Percentiles rank a stretch among this genome's conserved stretches.
phyloP scores from a whole-genome alignment of 345 rosid genomes.

The Stellera chamaejasme region DNA sequence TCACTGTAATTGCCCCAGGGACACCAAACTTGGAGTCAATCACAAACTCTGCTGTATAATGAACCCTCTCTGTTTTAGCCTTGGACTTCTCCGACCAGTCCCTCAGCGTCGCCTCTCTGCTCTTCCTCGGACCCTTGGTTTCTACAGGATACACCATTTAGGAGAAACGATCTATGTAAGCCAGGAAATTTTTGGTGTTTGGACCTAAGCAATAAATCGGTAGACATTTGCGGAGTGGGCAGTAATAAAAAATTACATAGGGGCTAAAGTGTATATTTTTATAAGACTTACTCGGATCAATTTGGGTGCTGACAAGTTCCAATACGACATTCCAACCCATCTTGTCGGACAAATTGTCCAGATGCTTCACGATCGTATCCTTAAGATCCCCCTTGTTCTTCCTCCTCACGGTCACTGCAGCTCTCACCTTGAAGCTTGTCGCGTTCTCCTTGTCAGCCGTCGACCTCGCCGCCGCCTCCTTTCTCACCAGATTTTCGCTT shows the following conservation, averaged over 20 bases:
- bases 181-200: background rate
- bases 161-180: background rate
- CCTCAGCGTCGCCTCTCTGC: constrained; percentile 55
- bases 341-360: constrained; percentile 65
- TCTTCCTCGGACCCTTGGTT: constrained; percentile 75
- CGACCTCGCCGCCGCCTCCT: constrained; percentile 20
- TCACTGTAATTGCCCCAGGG: constrained; percentile 84
- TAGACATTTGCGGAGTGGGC: background rate
- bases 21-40: constrained; percentile 67
- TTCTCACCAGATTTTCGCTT: constrained; percentile 59
- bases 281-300: constrained; percentile 75
- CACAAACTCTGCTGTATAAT: constrained; percentile 73
- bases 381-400: constrained; percentile 77
- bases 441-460: constrained; percentile 20
- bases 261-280: background rate
- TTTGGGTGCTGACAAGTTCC: constrained; percentile 71
- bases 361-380: constrained; percentile 60
- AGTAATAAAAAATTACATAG: background rate
- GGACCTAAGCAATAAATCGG: background rate
- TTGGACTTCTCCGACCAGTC: constrained; percentile 88
- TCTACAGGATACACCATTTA: constrained; percentile 20
- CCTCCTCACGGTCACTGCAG: constrained; percentile 65
- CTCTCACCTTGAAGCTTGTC: constrained; percentile 68
- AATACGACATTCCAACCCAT: constrained; percentile 78
- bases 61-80: constrained; percentile 72